Percentiles rank a stretch among this genome's conserved stretches.
Evolutionary conservation across 805 yeast genomes (phyloP).

Genomic region (Starmerella asiatica): DNA sequence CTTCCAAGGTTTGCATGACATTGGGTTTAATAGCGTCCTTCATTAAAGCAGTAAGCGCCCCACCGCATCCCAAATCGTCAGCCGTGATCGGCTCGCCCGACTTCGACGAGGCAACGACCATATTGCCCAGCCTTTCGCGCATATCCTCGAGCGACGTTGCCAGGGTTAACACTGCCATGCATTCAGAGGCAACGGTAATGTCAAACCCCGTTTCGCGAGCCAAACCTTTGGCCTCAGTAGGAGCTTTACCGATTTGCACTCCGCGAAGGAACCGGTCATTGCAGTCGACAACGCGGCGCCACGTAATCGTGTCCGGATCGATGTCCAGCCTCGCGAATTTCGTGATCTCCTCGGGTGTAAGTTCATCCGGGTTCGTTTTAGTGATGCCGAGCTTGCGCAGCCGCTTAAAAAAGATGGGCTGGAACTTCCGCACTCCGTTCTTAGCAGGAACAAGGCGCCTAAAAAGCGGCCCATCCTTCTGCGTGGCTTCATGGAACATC

Average conservation of each 20-base stretch:
- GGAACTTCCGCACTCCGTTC: conserved; percentile 47
- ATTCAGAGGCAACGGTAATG: conserved; percentile 90
- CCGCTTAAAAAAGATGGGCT: conserved; percentile 55
- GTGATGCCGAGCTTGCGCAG: conserved; percentile 63
- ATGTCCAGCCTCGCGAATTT: conserved; percentile 73
- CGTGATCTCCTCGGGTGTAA: conserved; percentile 60
- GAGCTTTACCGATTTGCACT: conserved; percentile 79
- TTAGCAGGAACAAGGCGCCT: conserved; percentile 80
- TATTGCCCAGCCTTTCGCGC: conserved; percentile 73
- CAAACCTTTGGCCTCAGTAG: conserved; percentile 72
- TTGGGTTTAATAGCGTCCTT: conserved; percentile 95
- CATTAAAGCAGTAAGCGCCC: conserved; percentile 85
- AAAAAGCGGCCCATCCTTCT: conserved; percentile 62
- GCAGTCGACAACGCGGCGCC: conserved; percentile 87
- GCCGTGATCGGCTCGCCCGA: conserved; percentile 76
- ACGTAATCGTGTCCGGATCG: conserved; percentile 78
- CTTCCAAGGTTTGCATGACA: conserved; percentile 93
- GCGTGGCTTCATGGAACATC: conserved; percentile 86
- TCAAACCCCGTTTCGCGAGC: conserved; percentile 85
- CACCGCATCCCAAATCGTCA: conserved; percentile 89
- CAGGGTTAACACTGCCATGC: conserved; percentile 90
- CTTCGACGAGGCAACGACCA: conserved; percentile 73
- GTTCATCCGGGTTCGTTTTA: conserved; percentile 57
- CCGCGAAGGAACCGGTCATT: conserved; percentile 87
- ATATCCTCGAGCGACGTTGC: conserved; percentile 65